A percentile compares a stretch with the other conserved stretches of the same genome.
phyloP scores from a whole-genome alignment of 495 filamentous ascomycete species.

The Talaromyces wortmannii region DNA sequence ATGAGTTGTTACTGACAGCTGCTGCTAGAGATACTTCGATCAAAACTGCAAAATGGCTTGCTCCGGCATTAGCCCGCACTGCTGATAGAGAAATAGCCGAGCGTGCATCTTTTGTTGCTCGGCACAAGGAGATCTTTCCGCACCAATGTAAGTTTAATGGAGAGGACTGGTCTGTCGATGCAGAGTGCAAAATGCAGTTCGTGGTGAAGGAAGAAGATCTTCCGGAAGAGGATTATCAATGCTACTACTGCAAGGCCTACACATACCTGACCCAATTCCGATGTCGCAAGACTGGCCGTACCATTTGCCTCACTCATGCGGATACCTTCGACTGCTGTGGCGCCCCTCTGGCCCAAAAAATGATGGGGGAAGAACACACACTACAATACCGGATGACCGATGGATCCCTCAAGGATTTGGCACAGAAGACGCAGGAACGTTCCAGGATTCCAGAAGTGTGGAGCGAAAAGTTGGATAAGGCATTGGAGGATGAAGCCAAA shows the following conservation, averaged over 20 bases:
- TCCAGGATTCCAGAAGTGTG: conserved; percentile 80
- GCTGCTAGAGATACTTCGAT: conserved; percentile 74
- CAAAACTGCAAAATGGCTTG: conserved; percentile 90
- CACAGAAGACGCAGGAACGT: conserved; percentile 77
- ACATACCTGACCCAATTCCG: conserved; percentile 86
- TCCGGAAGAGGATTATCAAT: conserved; percentile 84
- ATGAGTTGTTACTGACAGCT: conserved; percentile 90
- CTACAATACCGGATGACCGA: conserved; percentile 71
- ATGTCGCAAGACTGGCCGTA: conserved; percentile 70
- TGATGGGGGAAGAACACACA: conserved; percentile 56
- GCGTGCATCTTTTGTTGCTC: conserved; percentile 58
- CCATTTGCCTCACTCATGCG: conserved; percentile 72
- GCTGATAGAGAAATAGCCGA: conserved; percentile 63
- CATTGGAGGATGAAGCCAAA: conserved; percentile 71
- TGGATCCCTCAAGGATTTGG: conserved; percentile 54
- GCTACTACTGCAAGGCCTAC: conserved; percentile 85
- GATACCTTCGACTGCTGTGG: conserved; percentile 76
- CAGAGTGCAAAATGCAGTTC: conserved; percentile 35
- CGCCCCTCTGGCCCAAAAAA: conserved; percentile 48
- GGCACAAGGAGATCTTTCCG: conserved; percentile 49
- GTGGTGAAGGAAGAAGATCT: conserved; percentile 64
- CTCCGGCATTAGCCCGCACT: conserved; percentile 76
- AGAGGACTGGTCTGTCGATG: conserved; percentile 15
- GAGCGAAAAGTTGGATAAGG: conserved; percentile 82
- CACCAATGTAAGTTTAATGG: conserved; percentile 40